A percentile compares a stretch with the other conserved stretches of the same genome.
These are phyloP conservation scores for Vanrija sp. DNA, from an alignment of 1,284 basidiomycete species.

Conservation along the genomic window DNA sequence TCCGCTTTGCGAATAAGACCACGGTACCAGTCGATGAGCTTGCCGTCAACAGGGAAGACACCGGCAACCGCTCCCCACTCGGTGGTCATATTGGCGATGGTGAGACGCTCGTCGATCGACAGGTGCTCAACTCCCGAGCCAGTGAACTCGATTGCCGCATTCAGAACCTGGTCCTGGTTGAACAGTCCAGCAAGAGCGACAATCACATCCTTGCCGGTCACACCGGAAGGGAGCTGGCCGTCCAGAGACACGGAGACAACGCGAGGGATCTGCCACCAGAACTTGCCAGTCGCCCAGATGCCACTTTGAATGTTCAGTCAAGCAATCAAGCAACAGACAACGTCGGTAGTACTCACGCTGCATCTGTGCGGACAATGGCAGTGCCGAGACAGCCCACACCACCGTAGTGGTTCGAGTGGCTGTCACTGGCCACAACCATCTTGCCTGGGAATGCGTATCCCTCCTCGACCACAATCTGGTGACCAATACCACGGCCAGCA, in stretches of 20 bases:
- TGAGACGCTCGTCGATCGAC: slow-evolving; percentile 85
- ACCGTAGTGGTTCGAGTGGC: slow-evolving; percentile 94
- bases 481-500: slow-evolving; percentile 95
- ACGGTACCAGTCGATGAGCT: slow-evolving; percentile 84
- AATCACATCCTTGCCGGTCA: slow-evolving; percentile 98
- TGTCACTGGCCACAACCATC: slow-evolving; percentile 91
- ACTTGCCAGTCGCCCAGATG: slow-evolving; percentile 97
- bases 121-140: slow-evolving; percentile 84
- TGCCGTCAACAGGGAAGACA: slow-evolving; percentile 88
- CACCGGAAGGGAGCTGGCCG: slow-evolving; percentile 77
- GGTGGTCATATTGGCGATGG: slow-evolving; percentile 98
- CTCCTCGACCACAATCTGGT: slow-evolving; percentile 92
- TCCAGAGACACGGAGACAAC: slow-evolving; percentile 92
- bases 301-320: slow-evolving; percentile 51
- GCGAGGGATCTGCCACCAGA: slow-evolving; percentile 99
- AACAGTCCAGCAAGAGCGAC: slow-evolving; percentile 95
- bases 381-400: slow-evolving; percentile 96
- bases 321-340: not conserved
- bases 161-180: slow-evolving; percentile 95
- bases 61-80: slow-evolving; percentile 98
- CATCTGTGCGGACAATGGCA: slow-evolving; percentile 79
- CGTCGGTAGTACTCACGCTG: slow-evolving; percentile 33
- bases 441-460: slow-evolving; percentile 93
- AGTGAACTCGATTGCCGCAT: slow-evolving; percentile 96
- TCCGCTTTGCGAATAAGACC: slow-evolving; percentile 71